Conservation (phyloP, 2,329 filamentous ascomycete species). For the Cadophora malorum region DNA sequence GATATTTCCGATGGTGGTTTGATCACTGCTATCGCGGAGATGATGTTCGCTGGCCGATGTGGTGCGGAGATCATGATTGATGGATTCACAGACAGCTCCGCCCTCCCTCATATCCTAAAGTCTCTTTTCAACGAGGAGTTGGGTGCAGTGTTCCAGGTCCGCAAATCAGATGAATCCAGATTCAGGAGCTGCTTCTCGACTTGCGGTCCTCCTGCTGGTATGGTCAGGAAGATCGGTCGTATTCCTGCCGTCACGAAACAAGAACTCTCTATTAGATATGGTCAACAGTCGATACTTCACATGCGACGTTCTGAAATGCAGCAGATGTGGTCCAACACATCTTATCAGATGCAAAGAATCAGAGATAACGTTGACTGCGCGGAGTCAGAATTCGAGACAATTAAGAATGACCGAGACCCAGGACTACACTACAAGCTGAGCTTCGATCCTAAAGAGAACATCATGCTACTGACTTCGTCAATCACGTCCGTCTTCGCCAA, state of each 20-base stretch:
- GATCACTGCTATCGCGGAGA: slow-evolving; percentile 88
- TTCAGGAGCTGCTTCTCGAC: slow-evolving; percentile 93
- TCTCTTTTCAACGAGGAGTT: slow-evolving; percentile 95
- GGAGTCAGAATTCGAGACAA: slow-evolving; percentile 78
- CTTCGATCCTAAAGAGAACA: slow-evolving; percentile 77
- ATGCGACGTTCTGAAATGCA: slow-evolving; percentile 77
- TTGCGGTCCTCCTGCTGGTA: slow-evolving; percentile 79
- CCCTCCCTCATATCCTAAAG: slow-evolving; percentile 68
- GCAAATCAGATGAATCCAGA: slow-evolving; percentile 79
- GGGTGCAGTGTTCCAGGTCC: slow-evolving; percentile 94
- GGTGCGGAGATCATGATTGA: slow-evolving; percentile 88
- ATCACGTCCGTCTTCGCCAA: slow-evolving; percentile 60
- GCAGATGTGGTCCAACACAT: slow-evolving; percentile 87
- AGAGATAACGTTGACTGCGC: slow-evolving; percentile 89
- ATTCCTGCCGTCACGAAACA: slow-evolving; percentile 75
- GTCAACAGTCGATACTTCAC: slow-evolving; percentile 70
- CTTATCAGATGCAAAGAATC: slow-evolving; percentile 87
- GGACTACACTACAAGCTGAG: slow-evolving; percentile 85
- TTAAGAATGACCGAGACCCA: slow-evolving; percentile 77
- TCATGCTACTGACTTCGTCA: slow-evolving; percentile 67
- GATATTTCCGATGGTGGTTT: slow-evolving; percentile 93
- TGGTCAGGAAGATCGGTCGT: slow-evolving; percentile 84
- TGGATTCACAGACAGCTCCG: slow-evolving; percentile 66
- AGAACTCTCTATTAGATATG: slow-evolving; percentile 76
- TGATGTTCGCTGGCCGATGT: slow-evolving; percentile 97